Conservation (phyloP, 23 red algal genomes). For the Gracilaria gracilis region DNA sequence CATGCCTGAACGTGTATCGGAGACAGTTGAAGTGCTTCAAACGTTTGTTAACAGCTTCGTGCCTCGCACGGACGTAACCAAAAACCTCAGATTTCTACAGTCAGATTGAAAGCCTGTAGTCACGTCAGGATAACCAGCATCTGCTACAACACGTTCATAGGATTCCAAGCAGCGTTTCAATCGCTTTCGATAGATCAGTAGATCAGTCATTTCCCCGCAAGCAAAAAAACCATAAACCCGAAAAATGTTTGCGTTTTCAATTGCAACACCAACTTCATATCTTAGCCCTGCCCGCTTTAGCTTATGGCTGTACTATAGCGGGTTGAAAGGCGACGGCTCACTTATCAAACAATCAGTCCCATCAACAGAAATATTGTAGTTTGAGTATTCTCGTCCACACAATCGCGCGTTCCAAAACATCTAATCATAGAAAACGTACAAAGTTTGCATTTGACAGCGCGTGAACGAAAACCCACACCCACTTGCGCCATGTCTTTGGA, state of each 20-base stretch:
- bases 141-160: no score
- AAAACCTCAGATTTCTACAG: not conserved
- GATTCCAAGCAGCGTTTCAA: no score
- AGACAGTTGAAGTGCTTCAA: not conserved
- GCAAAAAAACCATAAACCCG: not conserved
- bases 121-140: no score
- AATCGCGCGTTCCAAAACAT: no score
- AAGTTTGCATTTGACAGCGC: no score
- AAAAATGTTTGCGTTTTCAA: not conserved
- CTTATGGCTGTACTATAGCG: slow-evolving; percentile 13
- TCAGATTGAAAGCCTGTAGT: not conserved
- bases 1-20: not conserved
- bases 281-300: not conserved
- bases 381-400: no score
- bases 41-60: not conserved
- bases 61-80: not conserved
- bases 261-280: slow-evolving; percentile 1
- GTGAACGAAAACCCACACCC: no score
- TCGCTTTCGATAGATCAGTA: no score
- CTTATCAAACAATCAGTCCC: slow-evolving; percentile 8
- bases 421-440: no score
- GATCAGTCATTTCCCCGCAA: not conserved
- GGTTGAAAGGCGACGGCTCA: slow-evolving; percentile 2
- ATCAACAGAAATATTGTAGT: no score
- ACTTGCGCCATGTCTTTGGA: no score